Evolutionary conservation across 257 asterid species (phyloP), one percentile per base, ranked within the genome.

Genomic region (Lycium ferocissimum): DNA sequence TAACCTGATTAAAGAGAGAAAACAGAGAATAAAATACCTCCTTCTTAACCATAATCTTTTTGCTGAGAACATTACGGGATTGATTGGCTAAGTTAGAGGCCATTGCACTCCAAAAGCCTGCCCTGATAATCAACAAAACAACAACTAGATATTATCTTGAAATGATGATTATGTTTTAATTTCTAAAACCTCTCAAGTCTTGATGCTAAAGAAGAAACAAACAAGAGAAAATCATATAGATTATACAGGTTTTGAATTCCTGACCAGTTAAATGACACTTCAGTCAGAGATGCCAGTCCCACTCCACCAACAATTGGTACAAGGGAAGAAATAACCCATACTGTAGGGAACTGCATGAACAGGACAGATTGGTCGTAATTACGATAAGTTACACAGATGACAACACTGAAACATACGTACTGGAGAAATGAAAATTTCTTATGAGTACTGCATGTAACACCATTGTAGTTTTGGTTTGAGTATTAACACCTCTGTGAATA

Each of bases 51-150:
- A 96, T 93, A 26, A 96, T 81, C 91, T 94, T 96, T 86, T 96
- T 96, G 97, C 99, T 96, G 17, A 96, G 97, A 71, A 96, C 99
- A 91, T 96, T 96, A 79, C 98, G 94, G 22, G 98, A 94, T 87
- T 96, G 99, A 86, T 96, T 94, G 33, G 98, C 92, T 91, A 94
- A 88, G 90, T 96, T 96, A 82, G 99, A 96, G 89, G 98, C 99
- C 99, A 96, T 96, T 11, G 98, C 99, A 87, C 98, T 94, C 99
- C 95, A 94, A 85, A 96, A 94, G 15, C 98, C 99, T 87, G 93
- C 92, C 99, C 99, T 94, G 87, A 65, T 85, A 82, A 61, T 22
- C 51, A 14, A 15, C 17, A 84, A 2, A 35, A 76, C 33, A 85
- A 11, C 54, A 26, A 26, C 56, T 47, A 75, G 26, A 58, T 49